Percentiles rank a stretch among this genome's conserved stretches.
phyloP scores from a whole-genome alignment of 1,139 yeast species.

The Komagataea norvegica region DNA sequence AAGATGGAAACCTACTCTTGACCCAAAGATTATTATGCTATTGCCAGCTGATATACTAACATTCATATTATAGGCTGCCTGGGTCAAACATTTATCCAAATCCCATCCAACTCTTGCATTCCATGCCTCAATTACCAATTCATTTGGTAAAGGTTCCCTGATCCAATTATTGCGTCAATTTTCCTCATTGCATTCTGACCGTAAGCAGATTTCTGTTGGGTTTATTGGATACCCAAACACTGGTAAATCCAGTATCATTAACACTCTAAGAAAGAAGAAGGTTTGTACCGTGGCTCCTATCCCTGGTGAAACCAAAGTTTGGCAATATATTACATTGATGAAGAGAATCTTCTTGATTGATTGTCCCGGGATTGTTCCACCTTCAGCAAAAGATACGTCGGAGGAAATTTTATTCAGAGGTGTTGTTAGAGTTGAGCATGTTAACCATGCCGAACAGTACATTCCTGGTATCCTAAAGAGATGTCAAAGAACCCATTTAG shows the following conservation, averaged over 20 bases:
- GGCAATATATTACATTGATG: constrained; percentile 98
- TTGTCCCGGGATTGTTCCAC: constrained; percentile 99
- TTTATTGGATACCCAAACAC: constrained; percentile 97
- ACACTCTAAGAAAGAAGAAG: constrained; percentile 88
- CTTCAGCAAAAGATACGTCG: constrained; percentile 81
- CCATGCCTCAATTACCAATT: constrained; percentile 95
- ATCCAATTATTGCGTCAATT: constrained; percentile 92
- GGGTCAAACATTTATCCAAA: constrained; percentile 94
- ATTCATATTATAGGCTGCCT: constrained; percentile 69
- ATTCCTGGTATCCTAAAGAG: constrained; percentile 82
- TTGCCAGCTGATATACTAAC: no score
- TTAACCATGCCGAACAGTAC: constrained; percentile 90
- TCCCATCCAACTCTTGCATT: constrained; percentile 93
- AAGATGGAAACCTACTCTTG: no score
- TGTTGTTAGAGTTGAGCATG: constrained; percentile 96
- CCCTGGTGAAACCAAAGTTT: constrained; percentile 98
- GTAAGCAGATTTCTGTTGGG: constrained; percentile 95
- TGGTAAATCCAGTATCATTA: constrained; percentile 93
- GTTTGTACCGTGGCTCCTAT: constrained; percentile 97
- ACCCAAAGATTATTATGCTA: no score
- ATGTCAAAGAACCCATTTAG: constrained; percentile 86
- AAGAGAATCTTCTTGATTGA: constrained; percentile 91
- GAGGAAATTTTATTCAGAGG: constrained; percentile 95
- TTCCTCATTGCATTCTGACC: constrained; percentile 82
- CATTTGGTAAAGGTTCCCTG: constrained; percentile 95